Evolutionary conservation across 2,329 filamentous ascomycete species (phyloP), one percentile per base, ranked within the genome.

Genomic region (Xylariaceae sp.): DNA sequence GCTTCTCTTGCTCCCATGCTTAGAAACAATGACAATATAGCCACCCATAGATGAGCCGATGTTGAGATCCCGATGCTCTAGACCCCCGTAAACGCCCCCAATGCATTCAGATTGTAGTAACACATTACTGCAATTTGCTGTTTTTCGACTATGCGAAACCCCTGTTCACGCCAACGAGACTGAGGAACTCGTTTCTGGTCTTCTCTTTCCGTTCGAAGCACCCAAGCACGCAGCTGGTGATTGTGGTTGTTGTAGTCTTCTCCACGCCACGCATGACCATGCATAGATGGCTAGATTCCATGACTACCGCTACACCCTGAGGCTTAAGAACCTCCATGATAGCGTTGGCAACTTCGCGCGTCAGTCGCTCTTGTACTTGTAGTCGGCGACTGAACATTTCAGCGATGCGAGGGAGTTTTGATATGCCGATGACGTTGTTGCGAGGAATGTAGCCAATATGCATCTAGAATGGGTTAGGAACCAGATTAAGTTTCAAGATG

Each of bases 211-310:
- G 88, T 71, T 96, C 88, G 82, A 99, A 96, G 69, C 92, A 93
- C 34, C 95, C 95, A n/a, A 98, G 84, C 77, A 99, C 96, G 73
- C 94, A 98, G 78, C 92, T 97, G 16, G 95, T 99, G 33, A 96
- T 95, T 6, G 95, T 98, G 16, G 85, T 89, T 47, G 90, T 88
- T 36, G 83, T 85, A 0, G 92, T 92, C 81, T 99, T 97, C 73
- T 97, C 86, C 8, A 99, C 94, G n/a, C 95, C 95, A 43, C 95
- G 87, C 93, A 97, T 98, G 14, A 96, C 92, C 94, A 98, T 99
- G 80, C 95, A 99, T 43, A 98, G 80, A 77, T 99, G 95, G 70
- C 87, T 93, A 12, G 91, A 96, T 72, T 99, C 95, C 89, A 99
- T 96, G 58, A 99, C 94, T 2, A 99, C 95, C 17, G 91, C 94